These are phyloP conservation scores for Ophioceras dolichostomum DNA, from an alignment of 2,329 filamentous ascomycete genomes.

Conservation along the genomic window DNA sequence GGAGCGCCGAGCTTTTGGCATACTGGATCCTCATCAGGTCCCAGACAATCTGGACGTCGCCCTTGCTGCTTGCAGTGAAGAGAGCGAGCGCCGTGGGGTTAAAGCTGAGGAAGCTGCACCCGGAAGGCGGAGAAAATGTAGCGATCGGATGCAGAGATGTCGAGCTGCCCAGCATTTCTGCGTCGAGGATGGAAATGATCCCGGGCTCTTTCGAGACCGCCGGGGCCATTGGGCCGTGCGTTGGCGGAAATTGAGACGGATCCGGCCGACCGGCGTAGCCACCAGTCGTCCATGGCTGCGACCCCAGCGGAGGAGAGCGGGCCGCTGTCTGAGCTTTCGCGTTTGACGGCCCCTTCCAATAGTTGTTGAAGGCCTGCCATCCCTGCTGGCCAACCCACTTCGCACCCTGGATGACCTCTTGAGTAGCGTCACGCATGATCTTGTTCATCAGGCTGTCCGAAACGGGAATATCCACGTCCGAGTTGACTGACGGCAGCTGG, in stretches of 20 bases:
- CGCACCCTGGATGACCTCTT: constrained; percentile 63
- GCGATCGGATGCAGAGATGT: constrained; percentile 49
- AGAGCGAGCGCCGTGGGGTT: constrained; percentile 61
- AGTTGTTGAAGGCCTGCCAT: constrained; percentile 65
- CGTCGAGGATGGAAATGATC: constrained; percentile 62
- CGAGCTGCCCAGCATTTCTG: constrained; percentile 44
- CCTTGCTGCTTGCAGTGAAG: constrained; percentile 70
- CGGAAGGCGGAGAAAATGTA: constrained; percentile 59
- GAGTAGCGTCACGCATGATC: constrained; percentile 66
- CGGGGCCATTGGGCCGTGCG: constrained; percentile 52
- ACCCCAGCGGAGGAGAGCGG: constrained; percentile 27
- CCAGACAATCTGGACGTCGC: constrained; percentile 76
- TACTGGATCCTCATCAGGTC: constrained; percentile 57
- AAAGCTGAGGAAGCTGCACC: constrained; percentile 73
- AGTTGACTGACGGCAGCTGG: constrained; percentile 53
- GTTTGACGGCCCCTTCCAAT: constrained; percentile 53
- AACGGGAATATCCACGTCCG: constrained; percentile 60
- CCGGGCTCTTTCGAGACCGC: constrained; percentile 52
- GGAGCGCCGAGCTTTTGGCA: constrained; percentile 48
- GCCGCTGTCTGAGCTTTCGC: constrained; percentile 12
- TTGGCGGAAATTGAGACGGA: constrained; percentile 55
- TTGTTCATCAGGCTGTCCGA: constrained; percentile 63
- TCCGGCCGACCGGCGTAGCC: constrained; percentile 33
- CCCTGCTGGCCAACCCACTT: constrained; percentile 70
- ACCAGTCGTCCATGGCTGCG: constrained; percentile 32